A percentile compares a stretch with the other conserved stretches of the same genome.
These are phyloP conservation scores for Pseudogymnoascus sp. DNA, from an alignment of 2,329 filamentous ascomycete genomes.

Conservation along the genomic window DNA sequence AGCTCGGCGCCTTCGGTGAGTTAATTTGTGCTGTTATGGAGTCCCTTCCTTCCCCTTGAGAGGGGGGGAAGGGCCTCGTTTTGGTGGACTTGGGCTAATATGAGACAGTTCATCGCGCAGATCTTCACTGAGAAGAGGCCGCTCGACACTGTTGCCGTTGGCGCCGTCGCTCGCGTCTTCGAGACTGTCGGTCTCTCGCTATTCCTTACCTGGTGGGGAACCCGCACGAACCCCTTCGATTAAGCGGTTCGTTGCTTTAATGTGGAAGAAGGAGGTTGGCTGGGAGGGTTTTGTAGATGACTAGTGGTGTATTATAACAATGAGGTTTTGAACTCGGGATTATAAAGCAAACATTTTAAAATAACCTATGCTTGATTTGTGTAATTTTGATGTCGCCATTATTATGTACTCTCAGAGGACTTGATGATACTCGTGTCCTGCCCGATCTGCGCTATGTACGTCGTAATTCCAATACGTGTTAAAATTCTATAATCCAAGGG, in stretches of 20 bases:
- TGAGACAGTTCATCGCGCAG: constrained; percentile 67
- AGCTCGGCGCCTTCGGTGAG: constrained; percentile 78
- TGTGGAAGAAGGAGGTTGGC: neutral
- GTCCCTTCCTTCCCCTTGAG: too few relatives aligned
- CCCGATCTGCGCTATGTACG: too few relatives aligned
- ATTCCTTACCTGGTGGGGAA: constrained; percentile 97
- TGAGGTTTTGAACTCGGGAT: neutral
- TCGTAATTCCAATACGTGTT: neutral
- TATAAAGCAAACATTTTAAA: neutral
- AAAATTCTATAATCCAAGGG: neutral
- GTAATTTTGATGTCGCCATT: neutral
- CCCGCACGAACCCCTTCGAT: constrained; percentile 80
- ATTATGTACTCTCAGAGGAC: neutral
- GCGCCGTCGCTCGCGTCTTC: constrained; percentile 72
- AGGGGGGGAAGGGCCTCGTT: too few relatives aligned
- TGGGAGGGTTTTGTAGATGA: neutral
- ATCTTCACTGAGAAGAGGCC: constrained; percentile 87
- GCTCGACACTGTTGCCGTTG: constrained; percentile 80
- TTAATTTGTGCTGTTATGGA: too few relatives aligned
- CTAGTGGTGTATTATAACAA: constrained; percentile 2
- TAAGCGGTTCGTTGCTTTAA: constrained; percentile 15
- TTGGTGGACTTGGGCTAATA: too few relatives aligned
- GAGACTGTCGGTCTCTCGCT: constrained; percentile 89
- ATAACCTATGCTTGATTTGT: neutral
- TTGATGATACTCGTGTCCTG: neutral